Evolutionary conservation across 345 rosid genomes (phyloP).

Genomic region (Eucalyptus pauciflora): DNA sequence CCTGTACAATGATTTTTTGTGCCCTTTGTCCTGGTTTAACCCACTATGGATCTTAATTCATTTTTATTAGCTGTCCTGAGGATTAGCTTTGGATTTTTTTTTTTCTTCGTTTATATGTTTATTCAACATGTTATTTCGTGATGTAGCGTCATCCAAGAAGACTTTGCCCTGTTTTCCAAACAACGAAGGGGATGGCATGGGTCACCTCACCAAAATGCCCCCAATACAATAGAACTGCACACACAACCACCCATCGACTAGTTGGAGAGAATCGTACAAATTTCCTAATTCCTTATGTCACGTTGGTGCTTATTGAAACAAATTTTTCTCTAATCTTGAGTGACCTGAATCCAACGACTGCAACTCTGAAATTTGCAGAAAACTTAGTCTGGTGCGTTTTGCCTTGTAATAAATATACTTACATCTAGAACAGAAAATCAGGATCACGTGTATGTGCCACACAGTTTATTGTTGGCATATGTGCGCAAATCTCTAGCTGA

Average conservation of each 20-base stretch:
- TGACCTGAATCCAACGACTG: neutral
- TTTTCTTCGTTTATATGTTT: neutral
- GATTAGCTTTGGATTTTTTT: neutral
- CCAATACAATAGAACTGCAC: neutral
- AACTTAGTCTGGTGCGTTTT: neutral
- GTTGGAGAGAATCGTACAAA: neutral
- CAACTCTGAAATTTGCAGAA: neutral
- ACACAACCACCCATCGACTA: neutral
- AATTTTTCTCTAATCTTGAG: neutral
- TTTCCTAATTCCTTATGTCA: neutral
- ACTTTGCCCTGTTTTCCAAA: neutral
- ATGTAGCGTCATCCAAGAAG: neutral
- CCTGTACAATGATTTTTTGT: neutral
- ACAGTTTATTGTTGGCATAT: neutral
- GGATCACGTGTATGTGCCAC: neutral
- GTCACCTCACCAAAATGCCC: neutral
- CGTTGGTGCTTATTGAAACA: neutral
- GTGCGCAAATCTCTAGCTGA: neutral
- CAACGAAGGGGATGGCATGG: neutral
- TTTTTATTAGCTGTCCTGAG: neutral
- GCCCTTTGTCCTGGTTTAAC: neutral
- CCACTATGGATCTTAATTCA: neutral
- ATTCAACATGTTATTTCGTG: neutral
- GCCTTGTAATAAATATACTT: neutral
- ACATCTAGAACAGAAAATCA: neutral